Conservation (phyloP, 306 rosid species). For the Luffa aegyptiaca region DNA sequence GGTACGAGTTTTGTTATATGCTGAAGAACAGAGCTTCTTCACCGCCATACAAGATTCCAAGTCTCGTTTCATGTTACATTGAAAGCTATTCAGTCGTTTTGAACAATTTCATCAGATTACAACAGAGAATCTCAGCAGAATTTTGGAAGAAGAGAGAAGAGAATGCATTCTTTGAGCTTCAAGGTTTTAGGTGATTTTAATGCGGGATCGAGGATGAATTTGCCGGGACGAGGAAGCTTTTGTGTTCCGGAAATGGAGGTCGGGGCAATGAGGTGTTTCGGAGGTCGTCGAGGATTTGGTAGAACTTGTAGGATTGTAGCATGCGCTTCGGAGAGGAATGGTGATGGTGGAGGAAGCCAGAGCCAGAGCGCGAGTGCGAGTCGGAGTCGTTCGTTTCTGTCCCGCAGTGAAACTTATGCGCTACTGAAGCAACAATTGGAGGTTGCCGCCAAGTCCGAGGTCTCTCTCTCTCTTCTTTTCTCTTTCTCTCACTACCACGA, state of each 20-base stretch:
- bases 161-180: constrained; percentile 57
- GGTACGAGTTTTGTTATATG: background rate
- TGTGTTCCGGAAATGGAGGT: constrained; percentile 16
- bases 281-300: constrained; percentile 8
- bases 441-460: constrained; percentile 91
- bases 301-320: constrained; percentile 27
- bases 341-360: constrained; percentile 26
- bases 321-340: constrained; percentile 36
- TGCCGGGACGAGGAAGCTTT: constrained; percentile 20
- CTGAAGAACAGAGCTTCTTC: background rate
- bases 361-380: constrained; percentile 26
- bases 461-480: background rate
- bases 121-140: background rate
- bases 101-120: background rate
- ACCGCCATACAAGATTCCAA: background rate
- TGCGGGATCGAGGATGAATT: constrained; percentile 13
- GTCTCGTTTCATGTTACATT: no score
- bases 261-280: constrained; percentile 9
- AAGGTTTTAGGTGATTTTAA: constrained; percentile 33
- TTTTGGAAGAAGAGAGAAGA: background rate
- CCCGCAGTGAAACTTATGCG: constrained; percentile 72
- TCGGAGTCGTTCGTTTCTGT: constrained; percentile 38
- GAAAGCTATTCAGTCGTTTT: background rate
- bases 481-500: background rate
- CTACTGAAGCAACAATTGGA: constrained; percentile 81